These are phyloP conservation scores for Periconia sp. DNA, from an alignment of 2,329 filamentous ascomycete genomes.

Conservation along the genomic window DNA sequence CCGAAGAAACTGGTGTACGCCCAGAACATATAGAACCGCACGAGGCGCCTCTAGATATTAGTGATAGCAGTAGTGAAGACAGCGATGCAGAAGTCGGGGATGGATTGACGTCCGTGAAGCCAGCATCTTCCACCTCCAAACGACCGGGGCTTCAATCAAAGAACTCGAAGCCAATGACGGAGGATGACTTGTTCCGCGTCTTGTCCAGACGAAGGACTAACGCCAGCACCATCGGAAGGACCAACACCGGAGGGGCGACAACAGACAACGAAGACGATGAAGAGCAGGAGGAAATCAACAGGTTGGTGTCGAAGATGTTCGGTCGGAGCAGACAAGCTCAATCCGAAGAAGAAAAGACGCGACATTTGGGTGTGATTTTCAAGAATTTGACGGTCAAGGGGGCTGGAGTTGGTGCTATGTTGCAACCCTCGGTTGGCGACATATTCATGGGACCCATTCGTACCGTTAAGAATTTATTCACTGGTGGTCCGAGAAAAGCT, in stretches of 20 bases:
- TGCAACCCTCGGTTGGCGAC: slow-evolving; percentile 63
- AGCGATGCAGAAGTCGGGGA: slow-evolving; percentile 21
- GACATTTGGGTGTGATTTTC: slow-evolving; percentile 70
- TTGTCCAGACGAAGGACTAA: slow-evolving; percentile 54
- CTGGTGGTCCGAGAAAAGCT: slow-evolving; percentile 45
- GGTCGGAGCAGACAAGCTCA: slow-evolving; percentile 63
- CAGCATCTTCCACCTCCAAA: slow-evolving; percentile 11
- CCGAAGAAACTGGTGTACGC: slow-evolving; percentile 9
- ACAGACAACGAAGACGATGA: slow-evolving; percentile 31
- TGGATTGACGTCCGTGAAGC: slow-evolving; percentile 23
- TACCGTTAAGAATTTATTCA: slow-evolving; percentile 54
- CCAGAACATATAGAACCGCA: background rate
- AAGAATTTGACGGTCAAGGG: slow-evolving; percentile 65
- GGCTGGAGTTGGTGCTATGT: slow-evolving; percentile 61
- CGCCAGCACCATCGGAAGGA: slow-evolving; percentile 21
- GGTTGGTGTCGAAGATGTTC: slow-evolving; percentile 71
- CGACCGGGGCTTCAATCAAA: slow-evolving; percentile 22
- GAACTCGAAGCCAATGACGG: slow-evolving; percentile 41
- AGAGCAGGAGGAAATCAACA: slow-evolving; percentile 59
- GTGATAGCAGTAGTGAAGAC: background rate
- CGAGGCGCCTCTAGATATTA: slow-evolving; percentile 11
- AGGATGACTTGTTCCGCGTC: slow-evolving; percentile 56
- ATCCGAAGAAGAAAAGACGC: slow-evolving; percentile 70
- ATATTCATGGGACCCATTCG: slow-evolving; percentile 62
- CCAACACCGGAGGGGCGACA: slow-evolving; percentile 25